Conservation (phyloP, 805 yeast species). For the Yamadazyma phyllophila region DNA sequence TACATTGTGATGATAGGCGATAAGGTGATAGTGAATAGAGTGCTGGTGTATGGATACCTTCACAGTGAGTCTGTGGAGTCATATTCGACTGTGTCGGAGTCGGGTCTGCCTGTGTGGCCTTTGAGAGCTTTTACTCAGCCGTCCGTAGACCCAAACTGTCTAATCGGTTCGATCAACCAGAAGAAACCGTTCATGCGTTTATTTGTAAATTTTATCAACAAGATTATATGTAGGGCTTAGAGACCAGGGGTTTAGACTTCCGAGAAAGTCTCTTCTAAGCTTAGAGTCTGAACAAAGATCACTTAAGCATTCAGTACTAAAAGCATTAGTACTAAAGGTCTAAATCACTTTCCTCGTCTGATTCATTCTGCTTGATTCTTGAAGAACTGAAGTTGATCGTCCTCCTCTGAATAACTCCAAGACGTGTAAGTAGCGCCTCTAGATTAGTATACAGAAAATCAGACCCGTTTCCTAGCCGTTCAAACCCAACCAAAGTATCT, state of each 20-base stretch:
- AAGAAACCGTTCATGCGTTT: too few relatives aligned
- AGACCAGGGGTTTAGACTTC: too few relatives aligned
- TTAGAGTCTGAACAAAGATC: too few relatives aligned
- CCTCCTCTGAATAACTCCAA: conserved; percentile 18
- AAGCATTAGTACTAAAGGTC: too few relatives aligned
- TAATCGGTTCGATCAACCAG: too few relatives aligned
- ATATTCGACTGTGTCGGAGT: background rate
- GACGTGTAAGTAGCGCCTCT: conserved; percentile 34
- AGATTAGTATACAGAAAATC: conserved; percentile 48
- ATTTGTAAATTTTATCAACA: too few relatives aligned
- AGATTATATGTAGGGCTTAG: too few relatives aligned
- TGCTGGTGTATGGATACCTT: background rate
- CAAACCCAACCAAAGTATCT: conserved; percentile 67
- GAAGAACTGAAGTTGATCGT: conserved; percentile 12
- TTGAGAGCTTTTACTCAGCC: too few relatives aligned
- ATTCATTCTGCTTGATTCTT: conserved; percentile 3
- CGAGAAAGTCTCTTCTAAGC: too few relatives aligned
- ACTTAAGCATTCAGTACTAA: too few relatives aligned
- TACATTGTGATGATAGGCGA: conserved; percentile 7
- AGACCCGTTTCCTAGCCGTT: conserved; percentile 48
- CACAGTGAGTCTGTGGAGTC: background rate
- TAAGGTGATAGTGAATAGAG: conserved; percentile 4
- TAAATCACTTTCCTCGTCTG: conserved; percentile 15
- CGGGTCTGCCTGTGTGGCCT: background rate
- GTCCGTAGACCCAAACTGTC: too few relatives aligned